phyloP scores from a whole-genome alignment of 1,284 basidiomycete species.

The Stygiomarasmius scandens region DNA sequence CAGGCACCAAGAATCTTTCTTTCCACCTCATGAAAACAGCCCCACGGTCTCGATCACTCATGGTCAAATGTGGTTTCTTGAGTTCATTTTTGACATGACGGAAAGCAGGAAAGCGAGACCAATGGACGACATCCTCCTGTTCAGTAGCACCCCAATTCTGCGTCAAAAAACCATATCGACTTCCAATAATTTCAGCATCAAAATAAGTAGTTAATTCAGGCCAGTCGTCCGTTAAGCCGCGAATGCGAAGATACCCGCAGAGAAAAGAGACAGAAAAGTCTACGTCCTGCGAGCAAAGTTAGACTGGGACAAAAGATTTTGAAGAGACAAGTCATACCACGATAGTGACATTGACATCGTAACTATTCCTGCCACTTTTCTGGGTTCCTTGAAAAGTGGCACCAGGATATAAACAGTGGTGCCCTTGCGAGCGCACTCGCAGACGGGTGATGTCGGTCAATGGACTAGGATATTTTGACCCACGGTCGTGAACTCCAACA shows the following conservation, averaged over 20 bases:
- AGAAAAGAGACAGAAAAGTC: conserved; percentile 79
- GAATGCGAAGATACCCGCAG: conserved; percentile 88
- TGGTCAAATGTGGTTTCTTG: conserved; percentile 72
- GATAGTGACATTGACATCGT: conserved; percentile 83
- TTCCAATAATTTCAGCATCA: conserved; percentile 91
- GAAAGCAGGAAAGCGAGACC: conserved; percentile 91
- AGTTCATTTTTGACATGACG: conserved; percentile 75
- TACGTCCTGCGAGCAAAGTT: conserved; percentile 60
- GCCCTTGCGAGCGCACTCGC: conserved; percentile 71
- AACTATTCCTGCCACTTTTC: conserved; percentile 82
- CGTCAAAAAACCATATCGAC: conserved; percentile 85
- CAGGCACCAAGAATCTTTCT: conserved; percentile 93
- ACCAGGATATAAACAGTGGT: conserved; percentile 83
- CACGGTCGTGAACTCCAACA: neutral
- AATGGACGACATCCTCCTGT: conserved; percentile 88
- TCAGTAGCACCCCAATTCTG: conserved; percentile 86
- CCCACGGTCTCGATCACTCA: conserved; percentile 73
- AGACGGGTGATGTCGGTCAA: conserved; percentile 74
- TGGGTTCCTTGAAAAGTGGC: conserved; percentile 80
- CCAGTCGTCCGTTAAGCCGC: conserved; percentile 87
- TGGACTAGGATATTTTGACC: conserved; percentile 47
- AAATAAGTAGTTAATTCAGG: conserved; percentile 92
- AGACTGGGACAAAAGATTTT: conserved; percentile 1
- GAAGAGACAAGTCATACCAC: conserved; percentile 55
- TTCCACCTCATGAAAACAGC: conserved; percentile 97